phyloP scores from a whole-genome alignment of 2,329 filamentous ascomycete species.

The Diaporthe sp. region DNA sequence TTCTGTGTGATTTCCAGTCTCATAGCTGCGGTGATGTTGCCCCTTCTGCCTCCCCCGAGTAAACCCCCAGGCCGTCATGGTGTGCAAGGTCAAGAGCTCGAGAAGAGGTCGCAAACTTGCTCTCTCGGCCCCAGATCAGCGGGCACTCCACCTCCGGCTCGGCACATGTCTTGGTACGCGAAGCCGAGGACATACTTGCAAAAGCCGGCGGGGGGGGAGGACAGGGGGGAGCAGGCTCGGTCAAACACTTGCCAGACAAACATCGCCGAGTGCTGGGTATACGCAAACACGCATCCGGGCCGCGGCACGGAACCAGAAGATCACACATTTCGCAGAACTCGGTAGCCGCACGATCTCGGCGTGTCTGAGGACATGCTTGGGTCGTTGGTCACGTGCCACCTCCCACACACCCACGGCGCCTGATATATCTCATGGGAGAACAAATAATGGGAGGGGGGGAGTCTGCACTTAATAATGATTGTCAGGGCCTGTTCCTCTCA shows the following conservation, averaged over 20 bases:
- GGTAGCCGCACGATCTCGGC: conserved; percentile 6
- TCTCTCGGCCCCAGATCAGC: background rate
- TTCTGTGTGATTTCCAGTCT: conserved; percentile 18
- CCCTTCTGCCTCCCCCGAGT: background rate
- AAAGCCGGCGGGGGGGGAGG: background rate
- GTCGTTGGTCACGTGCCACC: background rate
- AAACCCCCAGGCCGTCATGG: background rate
- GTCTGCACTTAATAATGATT: conserved; percentile 6
- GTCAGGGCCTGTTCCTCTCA: background rate
- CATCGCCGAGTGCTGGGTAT: background rate
- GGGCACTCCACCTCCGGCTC: background rate
- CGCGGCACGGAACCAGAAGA: conserved; percentile 22
- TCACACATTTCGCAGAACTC: background rate
- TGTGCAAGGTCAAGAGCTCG: background rate
- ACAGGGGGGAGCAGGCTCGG: background rate
- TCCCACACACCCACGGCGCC: background rate
- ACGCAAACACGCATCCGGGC: conserved; percentile 13
- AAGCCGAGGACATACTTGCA: background rate
- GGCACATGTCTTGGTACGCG: background rate
- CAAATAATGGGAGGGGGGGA: background rate
- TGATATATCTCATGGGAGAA: background rate
- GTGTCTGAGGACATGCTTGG: background rate
- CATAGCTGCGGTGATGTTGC: background rate
- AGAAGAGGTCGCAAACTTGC: too few species aligned
- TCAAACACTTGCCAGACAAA: background rate